phyloP scores from a whole-genome alignment of 2,329 filamentous ascomycete genomes.

The Saccharata proteae region DNA sequence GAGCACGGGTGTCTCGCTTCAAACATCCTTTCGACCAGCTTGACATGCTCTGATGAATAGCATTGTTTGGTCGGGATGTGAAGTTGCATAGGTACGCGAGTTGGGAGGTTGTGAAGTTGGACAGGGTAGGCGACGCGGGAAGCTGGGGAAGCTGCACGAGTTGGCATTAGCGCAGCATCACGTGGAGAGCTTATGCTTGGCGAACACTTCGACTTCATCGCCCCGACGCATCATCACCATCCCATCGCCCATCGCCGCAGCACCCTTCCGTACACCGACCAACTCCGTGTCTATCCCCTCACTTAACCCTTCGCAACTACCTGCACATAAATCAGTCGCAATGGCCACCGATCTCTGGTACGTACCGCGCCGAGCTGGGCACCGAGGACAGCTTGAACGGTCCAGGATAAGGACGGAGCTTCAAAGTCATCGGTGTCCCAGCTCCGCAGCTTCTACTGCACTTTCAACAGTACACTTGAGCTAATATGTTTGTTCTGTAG shows the following conservation, averaged over 20 bases:
- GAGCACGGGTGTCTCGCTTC: no score
- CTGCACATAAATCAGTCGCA: slow-evolving; percentile 28
- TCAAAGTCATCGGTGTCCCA: slow-evolving; percentile 6
- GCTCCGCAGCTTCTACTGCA: background rate
- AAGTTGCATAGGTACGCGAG: no score
- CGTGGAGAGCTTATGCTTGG: background rate
- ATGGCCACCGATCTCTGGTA: slow-evolving; percentile 79
- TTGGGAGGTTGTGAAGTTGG: no score
- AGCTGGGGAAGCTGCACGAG: no score
- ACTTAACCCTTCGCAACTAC: slow-evolving; percentile 6
- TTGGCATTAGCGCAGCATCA: slow-evolving; percentile 1
- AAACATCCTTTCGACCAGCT: no score
- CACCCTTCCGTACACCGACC: slow-evolving; percentile 11
- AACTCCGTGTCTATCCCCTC: slow-evolving; percentile 13
- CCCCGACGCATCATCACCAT: slow-evolving; percentile 8
- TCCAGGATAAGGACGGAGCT: background rate
- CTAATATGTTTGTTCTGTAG: slow-evolving; percentile 44
- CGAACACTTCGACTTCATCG: slow-evolving; percentile 6
- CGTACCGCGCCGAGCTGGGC: slow-evolving; percentile 31
- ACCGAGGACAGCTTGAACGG: slow-evolving; percentile 9
- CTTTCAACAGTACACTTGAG: slow-evolving; percentile 12
- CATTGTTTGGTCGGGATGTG: no score
- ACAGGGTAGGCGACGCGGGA: no score
- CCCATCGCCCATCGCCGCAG: slow-evolving; percentile 17
- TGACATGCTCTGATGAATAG: no score